Conservation (phyloP, 768 basidiomycete genomes). For the Suillus discolor region DNA sequence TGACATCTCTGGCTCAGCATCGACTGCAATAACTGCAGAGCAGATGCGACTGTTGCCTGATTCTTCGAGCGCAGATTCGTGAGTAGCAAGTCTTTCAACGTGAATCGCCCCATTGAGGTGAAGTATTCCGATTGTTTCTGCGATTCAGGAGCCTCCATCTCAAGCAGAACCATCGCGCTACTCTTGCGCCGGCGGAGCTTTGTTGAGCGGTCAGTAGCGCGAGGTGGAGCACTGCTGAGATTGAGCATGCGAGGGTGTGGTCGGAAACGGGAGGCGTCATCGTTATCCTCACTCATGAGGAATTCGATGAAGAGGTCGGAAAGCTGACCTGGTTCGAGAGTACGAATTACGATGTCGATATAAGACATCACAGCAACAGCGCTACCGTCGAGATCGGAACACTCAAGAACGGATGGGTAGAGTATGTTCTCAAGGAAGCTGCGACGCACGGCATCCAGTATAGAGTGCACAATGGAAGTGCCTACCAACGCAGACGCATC, state of each 20-base stretch:
- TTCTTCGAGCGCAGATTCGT: constrained; percentile 74
- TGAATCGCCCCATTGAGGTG: constrained; percentile 86
- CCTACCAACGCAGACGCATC: constrained; percentile 73
- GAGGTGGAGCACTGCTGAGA: constrained; percentile 38
- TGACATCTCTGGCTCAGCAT: constrained; percentile 72
- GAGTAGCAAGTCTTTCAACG: constrained; percentile 84
- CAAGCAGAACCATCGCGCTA: constrained; percentile 88
- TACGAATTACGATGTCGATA: constrained; percentile 84
- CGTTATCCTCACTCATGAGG: constrained; percentile 83
- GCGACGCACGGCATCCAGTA: constrained; percentile 77
- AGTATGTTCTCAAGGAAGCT: constrained; percentile 93
- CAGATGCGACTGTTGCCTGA: constrained; percentile 68
- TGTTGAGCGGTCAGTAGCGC: constrained; percentile 41
- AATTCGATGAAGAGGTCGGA: constrained; percentile 75
- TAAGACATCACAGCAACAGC: constrained; percentile 96
- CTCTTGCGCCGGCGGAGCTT: constrained; percentile 72
- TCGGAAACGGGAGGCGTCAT: constrained; percentile 50
- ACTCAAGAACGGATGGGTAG: constrained; percentile 91
- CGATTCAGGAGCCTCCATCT: constrained; percentile 79
- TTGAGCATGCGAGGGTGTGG: constrained; percentile 49
- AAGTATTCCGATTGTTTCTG: constrained; percentile 78
- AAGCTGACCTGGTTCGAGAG: constrained; percentile 67
- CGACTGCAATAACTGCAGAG: constrained; percentile 79
- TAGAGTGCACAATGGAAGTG: constrained; percentile 78
- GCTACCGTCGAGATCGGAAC: constrained; percentile 91